Percentiles rank a stretch among this genome's conserved stretches.
These are phyloP conservation scores for Jackrogersella minutella DNA, from an alignment of 495 filamentous ascomycete species.

Conservation along the genomic window DNA sequence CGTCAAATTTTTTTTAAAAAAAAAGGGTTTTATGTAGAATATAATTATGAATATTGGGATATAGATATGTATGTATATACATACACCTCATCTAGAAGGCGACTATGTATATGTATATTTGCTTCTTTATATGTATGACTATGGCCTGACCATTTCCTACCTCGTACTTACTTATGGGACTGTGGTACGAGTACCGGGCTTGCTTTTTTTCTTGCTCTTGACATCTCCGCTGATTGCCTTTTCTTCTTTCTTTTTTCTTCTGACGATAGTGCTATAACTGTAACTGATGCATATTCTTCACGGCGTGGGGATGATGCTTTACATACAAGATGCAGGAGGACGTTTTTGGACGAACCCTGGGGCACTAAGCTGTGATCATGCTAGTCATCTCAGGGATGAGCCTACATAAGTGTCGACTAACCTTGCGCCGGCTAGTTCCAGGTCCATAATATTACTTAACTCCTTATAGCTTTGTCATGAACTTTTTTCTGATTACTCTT, in stretches of 20 bases:
- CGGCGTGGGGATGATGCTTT: conserved; percentile 39
- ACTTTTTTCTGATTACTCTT: not conserved
- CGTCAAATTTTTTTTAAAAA: conserved; percentile 5
- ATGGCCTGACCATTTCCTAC: conserved; percentile 4
- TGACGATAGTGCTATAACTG: not conserved
- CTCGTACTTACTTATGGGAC: conserved; percentile 7
- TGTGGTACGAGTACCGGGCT: conserved; percentile 17
- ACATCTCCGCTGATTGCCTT: conserved; percentile 12
- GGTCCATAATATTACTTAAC: conserved; percentile 16
- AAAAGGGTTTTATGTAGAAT: too few species aligned
- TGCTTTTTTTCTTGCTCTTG: not conserved
- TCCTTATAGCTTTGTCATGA: conserved; percentile 17
- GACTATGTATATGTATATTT: not conserved
- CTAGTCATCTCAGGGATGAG: conserved; percentile 40
- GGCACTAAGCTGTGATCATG: conserved; percentile 37
- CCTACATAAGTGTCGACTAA: conserved; percentile 26
- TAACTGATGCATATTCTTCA: conserved; percentile 18
- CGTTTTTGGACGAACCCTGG: conserved; percentile 40
- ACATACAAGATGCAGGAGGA: conserved; percentile 37
- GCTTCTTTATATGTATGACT: not conserved
- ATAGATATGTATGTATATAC: not conserved
- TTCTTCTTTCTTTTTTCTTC: not conserved
- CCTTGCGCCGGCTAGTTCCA: conserved; percentile 36
- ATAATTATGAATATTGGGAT: conserved; percentile 10
- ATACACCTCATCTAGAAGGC: not conserved